Evolutionary conservation across 768 basidiomycete species (phyloP), one percentile per base, ranked within the genome.

Genomic region (Boletus rex-veris): DNA sequence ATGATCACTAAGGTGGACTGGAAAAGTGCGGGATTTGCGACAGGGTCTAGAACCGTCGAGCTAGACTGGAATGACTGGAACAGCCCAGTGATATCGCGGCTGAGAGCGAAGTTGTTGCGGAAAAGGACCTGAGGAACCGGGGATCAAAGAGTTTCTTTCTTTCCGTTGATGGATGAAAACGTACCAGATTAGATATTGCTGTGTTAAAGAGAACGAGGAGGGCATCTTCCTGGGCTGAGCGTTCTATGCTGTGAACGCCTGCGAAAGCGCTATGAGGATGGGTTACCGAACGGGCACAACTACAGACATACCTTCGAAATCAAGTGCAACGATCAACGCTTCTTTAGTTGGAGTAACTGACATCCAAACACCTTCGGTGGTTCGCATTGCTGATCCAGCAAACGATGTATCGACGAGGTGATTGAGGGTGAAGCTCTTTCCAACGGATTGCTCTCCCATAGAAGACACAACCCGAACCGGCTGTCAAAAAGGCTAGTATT

Each of bases 381-480:
- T 83, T 31, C 81, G 69, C 81, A 85, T 83, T 0, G 83, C 83
- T 10, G 77, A 80, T 7, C 83, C 83, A 15, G 82, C 82, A 54
- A 86, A 85, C 1, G 84, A 84, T 0, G 82, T 81, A 55, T 85
- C 83, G 1, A 75, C 75, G n/a, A 85, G 69, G 54, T 85, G 84
- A 53, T 85, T 83, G 21, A 84, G 66, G 0, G 78, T 63, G 49
- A 76, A 85, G 39, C 77, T 80, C 57, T 85, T 85, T 6, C 83
- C 84, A 1, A 85, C 82, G 0, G 82, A 84, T 64, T 84, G 84
- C 60, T 84, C 83, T 6, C 82, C 83, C 83, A 85, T 85, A 1
- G 83, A 85, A 0, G 84, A 84, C 3, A 85, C 81, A 4, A 84
- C 83, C 48, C 77, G 80, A 15, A 85, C 84, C 10, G 81, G 80